Evolutionary conservation across 169 alveolate genomes (phyloP), one percentile per base, ranked within the genome.

Genomic region (Eimeria tenella): DNA sequence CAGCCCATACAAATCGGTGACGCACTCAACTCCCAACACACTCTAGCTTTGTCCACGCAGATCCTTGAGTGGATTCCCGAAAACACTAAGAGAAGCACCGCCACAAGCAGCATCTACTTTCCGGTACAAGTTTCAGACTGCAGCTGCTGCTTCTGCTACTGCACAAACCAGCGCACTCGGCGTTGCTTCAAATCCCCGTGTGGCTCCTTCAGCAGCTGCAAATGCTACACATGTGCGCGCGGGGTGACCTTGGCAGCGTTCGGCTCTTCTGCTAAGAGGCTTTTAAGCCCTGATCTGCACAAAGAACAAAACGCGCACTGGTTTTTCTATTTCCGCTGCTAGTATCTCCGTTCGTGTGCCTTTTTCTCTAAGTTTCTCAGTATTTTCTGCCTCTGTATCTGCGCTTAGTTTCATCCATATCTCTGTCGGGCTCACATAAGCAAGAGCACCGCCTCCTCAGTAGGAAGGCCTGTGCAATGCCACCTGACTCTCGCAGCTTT

Each of bases 381-480:
- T 60, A 60, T 60, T 8, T 4, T 50, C 42, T 31, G 42, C 52
- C 13, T 50, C 49, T 3, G 19, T 10, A 5, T 74, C 10, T 0
- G 9, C 11, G 60, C 8, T 13, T 74, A 31, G 42, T 31, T 31
- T 31, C 42, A 31, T 31, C 42, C 2, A 31, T 31, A 31, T 31
- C 42, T 31, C 42, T 31, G 42, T 31, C 42, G 68, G 10, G 31
- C 95, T 91, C 88, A 91, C 95, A 91, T 31, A n/a, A 91, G 95
- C 68, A 91, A 53, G 58, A 31, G 63, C 62, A 91, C 92, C 58
- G 95, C 90, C 75, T 91, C 95, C 81, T 91, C 91, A 23, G 95
- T 91, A 19, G 95, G 95, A 75, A 75, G 25, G 58, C 95, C 95
- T 0, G 88, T 86, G 42, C 86, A 91, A 25, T 91, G 95, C 95